These are phyloP conservation scores for Cicer chorassanicum DNA, from an alignment of 306 rosid genomes.

Conservation along the genomic window DNA sequence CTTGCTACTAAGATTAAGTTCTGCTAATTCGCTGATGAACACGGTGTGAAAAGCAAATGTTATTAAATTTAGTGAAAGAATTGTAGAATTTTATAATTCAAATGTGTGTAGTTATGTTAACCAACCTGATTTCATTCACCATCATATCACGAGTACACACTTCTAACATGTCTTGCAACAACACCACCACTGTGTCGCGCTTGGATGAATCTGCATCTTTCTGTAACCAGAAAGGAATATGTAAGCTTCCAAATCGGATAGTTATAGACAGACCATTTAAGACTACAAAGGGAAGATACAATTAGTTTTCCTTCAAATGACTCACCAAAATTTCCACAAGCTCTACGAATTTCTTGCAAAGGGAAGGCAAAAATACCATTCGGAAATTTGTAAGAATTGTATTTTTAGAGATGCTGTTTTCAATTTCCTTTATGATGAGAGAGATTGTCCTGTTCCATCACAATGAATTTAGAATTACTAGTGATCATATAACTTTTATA, in stretches of 20 bases:
- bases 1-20: constrained; percentile 80
- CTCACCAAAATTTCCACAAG: constrained; percentile 91
- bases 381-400: constrained; percentile 83
- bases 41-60: constrained; percentile 36
- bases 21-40: constrained; percentile 74
- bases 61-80: constrained; percentile 19
- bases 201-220: constrained; percentile 70
- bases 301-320: constrained; percentile 35
- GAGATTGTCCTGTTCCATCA: constrained; percentile 77
- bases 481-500: constrained; percentile 12
- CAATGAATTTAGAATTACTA: constrained; percentile 46
- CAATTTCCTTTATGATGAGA: constrained; percentile 81
- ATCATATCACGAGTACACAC: constrained; percentile 97
- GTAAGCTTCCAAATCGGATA: constrained; percentile 39
- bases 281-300: constrained; percentile 37
- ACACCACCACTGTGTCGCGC: constrained; percentile 70
- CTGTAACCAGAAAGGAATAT: constrained; percentile 58
- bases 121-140: constrained; percentile 86
- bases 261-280: constrained; percentile 38
- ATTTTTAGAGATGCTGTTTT: constrained; percentile 78
- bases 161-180: constrained; percentile 95
- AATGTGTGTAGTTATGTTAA: constrained; percentile 41
- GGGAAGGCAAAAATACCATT: constrained; percentile 85
- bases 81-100: constrained; percentile 11
- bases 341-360: constrained; percentile 84